Percentiles rank a stretch among this genome's conserved stretches.
phyloP scores from a whole-genome alignment of 192 early-diverging fungal genomes.

The Coemansia sp. region DNA sequence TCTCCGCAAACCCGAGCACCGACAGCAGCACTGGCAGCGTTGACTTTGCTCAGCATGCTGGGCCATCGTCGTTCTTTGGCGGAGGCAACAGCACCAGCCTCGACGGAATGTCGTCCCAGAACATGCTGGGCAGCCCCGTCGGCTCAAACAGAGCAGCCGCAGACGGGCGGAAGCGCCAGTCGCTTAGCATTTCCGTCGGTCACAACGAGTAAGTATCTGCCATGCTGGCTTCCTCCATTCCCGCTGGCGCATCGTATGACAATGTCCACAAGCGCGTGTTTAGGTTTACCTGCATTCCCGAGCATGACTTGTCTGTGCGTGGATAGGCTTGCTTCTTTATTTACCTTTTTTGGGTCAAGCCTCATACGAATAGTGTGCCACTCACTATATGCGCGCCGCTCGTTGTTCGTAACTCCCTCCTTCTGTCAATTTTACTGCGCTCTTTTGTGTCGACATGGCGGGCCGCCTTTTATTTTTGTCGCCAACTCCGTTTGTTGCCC shows the following conservation, averaged over 20 bases:
- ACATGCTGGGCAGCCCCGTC: conserved; percentile 26
- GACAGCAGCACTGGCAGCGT: not conserved
- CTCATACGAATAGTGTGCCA: conserved; percentile 3
- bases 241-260: not conserved
- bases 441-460: not conserved
- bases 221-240: not conserved
- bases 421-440: conserved; percentile 7
- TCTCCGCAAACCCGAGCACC: conserved; percentile 15
- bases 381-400: conserved; percentile 43
- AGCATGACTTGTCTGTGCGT: conserved; percentile 1
- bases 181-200: conserved; percentile 46
- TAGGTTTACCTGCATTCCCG: not conserved
- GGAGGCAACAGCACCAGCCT: not conserved
- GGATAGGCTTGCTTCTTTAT: conserved; percentile 6
- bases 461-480: not conserved
- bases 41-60: not conserved
- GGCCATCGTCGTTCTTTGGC: conserved; percentile 11
- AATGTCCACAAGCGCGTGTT: not conserved
- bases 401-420: conserved; percentile 27
- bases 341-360: conserved; percentile 6
- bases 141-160: conserved; percentile 11
- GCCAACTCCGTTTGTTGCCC: conserved; percentile 2
- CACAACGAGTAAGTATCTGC: conserved; percentile 43
- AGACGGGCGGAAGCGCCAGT: conserved; percentile 37
- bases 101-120: not conserved